Evolutionary conservation across 2,329 filamentous ascomycete genomes (phyloP), one percentile per base, ranked within the genome.

Genomic region (Aspergillus novofumigatus): DNA sequence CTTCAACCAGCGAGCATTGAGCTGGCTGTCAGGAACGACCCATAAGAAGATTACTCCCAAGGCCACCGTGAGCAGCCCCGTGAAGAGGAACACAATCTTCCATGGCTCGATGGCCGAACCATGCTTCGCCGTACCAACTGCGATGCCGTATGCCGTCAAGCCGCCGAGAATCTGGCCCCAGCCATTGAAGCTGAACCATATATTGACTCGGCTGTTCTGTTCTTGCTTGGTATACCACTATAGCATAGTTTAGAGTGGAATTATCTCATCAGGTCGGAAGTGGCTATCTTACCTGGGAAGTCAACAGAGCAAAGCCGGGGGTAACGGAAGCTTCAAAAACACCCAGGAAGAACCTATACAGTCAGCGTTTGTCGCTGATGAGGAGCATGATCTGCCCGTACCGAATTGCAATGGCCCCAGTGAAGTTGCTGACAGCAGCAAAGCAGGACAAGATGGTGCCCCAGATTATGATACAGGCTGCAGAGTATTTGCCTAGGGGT

Each of bases 201-300:
- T 82, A 3, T 81, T 82, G 1, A 82, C 83, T 8, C 87, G 76
- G 0, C 78, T 75, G 1, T 83, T 85, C 73, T 90, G 87, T 68
- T 90, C 87, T 54, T 79, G 78, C 69, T 86, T 86, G 1, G 88
- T 90, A 64, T 89, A 91, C 87, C 87, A 90, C 72, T 89, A 38
- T 7, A 17, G 32, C 38, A 3, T 23, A 1, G 4, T 35, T 52
- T 49, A 52, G 21, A 42, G 17, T 1, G 21, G 10, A 20, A 25
- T 42, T 28, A 45, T 11, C 2, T 38, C 3, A 21, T 4, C 10
- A 4, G 7, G 5, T 11, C 14, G n/a, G 4, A 44, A 3, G 11
- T 28, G 3, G 26, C 2, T 17, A 8, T 61, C 65, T n/a, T 58
- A 74, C 74, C 64, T 76, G 85, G 3, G 79, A 83, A 1, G 86